Evolutionary conservation across 2,329 filamentous ascomycete species (phyloP).

Genomic region (Blumeriella jaapii): DNA sequence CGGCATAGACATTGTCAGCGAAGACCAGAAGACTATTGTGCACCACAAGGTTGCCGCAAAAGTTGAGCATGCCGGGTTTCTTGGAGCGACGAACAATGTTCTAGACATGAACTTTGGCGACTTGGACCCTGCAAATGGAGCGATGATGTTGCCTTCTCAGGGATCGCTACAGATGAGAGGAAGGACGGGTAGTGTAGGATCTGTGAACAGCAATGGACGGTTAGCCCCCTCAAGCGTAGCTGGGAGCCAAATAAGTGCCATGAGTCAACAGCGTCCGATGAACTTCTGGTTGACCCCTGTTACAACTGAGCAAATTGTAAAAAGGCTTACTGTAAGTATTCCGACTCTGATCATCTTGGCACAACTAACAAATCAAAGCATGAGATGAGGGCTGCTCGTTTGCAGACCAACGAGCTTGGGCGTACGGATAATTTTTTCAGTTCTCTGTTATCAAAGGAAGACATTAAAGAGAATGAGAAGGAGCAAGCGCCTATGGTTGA

Average conservation of each 20-base stretch:
- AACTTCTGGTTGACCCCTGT: slow-evolving; percentile 82
- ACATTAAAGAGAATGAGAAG: slow-evolving; percentile 46
- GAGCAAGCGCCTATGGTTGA: slow-evolving; percentile 29
- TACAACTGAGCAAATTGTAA: slow-evolving; percentile 89
- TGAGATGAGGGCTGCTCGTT: slow-evolving; percentile 81
- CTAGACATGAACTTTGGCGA: slow-evolving; percentile 89
- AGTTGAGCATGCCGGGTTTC: slow-evolving; percentile 86
- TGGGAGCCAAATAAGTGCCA: slow-evolving; percentile 39
- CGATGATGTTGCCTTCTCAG: slow-evolving; percentile 57
- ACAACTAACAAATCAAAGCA: slow-evolving; percentile 39
- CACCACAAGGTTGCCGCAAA: slow-evolving; percentile 97
- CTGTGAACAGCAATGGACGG: slow-evolving; percentile 49
- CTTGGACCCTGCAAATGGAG: slow-evolving; percentile 67
- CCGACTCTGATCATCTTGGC: slow-evolving; percentile 1
- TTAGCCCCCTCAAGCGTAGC: slow-evolving; percentile 41
- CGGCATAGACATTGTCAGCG: slow-evolving; percentile 96
- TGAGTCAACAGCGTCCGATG: slow-evolving; percentile 62
- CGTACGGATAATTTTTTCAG: slow-evolving; percentile 75
- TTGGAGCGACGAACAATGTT: slow-evolving; percentile 62
- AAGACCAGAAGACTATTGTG: slow-evolving; percentile 96
- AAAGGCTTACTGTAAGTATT: slow-evolving; percentile 38
- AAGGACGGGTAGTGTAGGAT: slow-evolving; percentile 56
- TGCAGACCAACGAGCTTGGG: slow-evolving; percentile 76
- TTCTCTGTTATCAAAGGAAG: slow-evolving; percentile 63
- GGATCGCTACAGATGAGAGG: slow-evolving; percentile 61